Conservation (phyloP, 2,329 filamentous ascomycete species). For the Metarhizium brunneum region DNA sequence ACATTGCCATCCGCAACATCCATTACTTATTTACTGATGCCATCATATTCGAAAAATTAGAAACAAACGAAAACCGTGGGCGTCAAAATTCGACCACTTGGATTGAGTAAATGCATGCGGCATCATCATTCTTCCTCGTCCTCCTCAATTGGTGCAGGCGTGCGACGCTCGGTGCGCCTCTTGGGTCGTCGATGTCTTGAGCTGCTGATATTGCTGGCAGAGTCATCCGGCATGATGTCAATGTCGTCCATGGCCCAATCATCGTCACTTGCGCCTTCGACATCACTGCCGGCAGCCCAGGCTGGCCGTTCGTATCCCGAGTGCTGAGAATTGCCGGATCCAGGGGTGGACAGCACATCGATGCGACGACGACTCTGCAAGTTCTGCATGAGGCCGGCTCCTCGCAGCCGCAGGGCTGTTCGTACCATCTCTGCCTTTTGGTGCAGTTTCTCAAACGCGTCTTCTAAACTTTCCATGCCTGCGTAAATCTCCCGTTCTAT, state of each 20-base stretch:
- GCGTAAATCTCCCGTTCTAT: constrained; percentile 88
- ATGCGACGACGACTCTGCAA: constrained; percentile 50
- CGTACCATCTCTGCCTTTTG: constrained; percentile 74
- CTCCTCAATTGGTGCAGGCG: constrained; percentile 64
- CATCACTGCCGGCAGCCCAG: constrained; percentile 30
- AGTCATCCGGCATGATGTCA: constrained; percentile 67
- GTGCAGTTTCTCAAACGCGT: constrained; percentile 89
- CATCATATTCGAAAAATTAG: neutral
- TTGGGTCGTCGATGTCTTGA: constrained; percentile 58
- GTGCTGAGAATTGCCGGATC: constrained; percentile 36
- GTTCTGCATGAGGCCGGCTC: constrained; percentile 62
- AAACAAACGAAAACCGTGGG: neutral
- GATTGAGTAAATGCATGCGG: neutral
- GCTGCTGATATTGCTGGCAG: constrained; percentile 70
- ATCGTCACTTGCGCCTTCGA: constrained; percentile 44
- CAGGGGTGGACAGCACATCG: constrained; percentile 41
- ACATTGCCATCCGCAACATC: neutral
- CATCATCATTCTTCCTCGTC: constrained; percentile 51
- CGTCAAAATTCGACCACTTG: neutral
- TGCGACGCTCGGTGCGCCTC: constrained; percentile 58
- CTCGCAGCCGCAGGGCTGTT: constrained; percentile 68
- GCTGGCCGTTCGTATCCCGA: constrained; percentile 34
- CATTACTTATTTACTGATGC: neutral
- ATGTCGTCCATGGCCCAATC: constrained; percentile 50
- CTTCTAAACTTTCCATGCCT: constrained; percentile 89